phyloP scores from a whole-genome alignment of 345 rosid species.

The Clausena lansium region DNA sequence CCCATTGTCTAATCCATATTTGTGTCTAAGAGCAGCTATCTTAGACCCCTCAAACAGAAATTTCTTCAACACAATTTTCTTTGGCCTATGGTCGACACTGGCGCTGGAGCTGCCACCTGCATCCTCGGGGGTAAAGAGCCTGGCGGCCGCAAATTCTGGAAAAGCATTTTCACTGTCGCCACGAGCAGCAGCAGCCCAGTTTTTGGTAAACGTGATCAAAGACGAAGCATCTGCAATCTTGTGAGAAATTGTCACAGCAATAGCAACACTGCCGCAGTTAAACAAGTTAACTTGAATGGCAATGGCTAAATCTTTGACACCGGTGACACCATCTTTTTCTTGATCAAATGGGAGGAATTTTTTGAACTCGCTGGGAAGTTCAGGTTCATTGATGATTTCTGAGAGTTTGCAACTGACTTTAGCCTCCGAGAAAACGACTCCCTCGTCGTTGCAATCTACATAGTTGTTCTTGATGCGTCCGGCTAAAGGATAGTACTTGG shows the following conservation, averaged over 20 bases:
- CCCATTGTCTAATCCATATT: conserved; percentile 10
- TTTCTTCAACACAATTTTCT: conserved; percentile 31
- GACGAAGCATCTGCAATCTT: conserved; percentile 6
- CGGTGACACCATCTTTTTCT: not conserved
- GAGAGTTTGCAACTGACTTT: not conserved
- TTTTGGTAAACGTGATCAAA: not conserved
- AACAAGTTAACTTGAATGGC: not conserved
- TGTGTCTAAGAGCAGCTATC: conserved; percentile 29
- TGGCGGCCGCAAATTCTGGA: conserved; percentile 33
- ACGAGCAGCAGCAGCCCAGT: conserved; percentile 16
- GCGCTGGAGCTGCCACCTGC: conserved; percentile 2
- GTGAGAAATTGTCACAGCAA: not conserved
- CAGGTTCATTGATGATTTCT: not conserved
- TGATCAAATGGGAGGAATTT: not conserved
- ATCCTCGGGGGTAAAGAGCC: conserved; percentile 38
- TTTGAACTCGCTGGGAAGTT: not conserved
- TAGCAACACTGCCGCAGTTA: not conserved
- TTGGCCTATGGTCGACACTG: conserved; percentile 6
- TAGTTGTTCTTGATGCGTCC: not conserved
- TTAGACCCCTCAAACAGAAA: conserved; percentile 35
- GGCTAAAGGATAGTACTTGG: not conserved
- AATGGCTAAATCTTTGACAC: not conserved
- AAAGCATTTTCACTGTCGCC: not conserved
- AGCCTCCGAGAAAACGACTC: not conserved
- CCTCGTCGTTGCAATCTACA: not conserved